Base-by-base conservation (phyloP, 495 filamentous ascomycete genomes). In the Oidiodendron maius region DNA sequence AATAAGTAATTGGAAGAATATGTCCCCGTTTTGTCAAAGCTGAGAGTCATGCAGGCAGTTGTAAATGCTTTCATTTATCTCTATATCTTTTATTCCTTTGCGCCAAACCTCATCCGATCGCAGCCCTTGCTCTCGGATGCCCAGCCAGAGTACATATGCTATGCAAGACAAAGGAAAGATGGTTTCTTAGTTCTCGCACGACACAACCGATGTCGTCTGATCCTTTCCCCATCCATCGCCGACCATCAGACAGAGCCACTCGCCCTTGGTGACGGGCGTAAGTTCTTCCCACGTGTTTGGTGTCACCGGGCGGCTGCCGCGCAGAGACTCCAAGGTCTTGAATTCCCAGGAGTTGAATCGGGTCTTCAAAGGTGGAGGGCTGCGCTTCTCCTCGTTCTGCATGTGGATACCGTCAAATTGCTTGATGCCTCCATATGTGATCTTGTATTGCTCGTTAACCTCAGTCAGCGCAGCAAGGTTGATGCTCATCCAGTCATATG, bases 401-500 rank as follows among this genome's bases (percentile, higher is more conserved):
- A 58, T 40, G 24, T 66, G 61, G 40, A 72, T 68, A 12, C 64
- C 66, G 3, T 63, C 61, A 10, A 30, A 46, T 12, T 51, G 55
- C 9, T 66, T 56, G 0, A 37, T 40, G 0, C 70, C 68, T 1
- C 73, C 75, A 52, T 83, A 80, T 3, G 73, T 70, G n/a, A 65
- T 63, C 32, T 71, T 69, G 53, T 86, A 85, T 34, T 76, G 74
- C 35, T 61, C 55, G 42, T 81, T 78, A 3, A 86, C 71, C 12
- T 78, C 74, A 10, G 64, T 57, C 17, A 85, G 61, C 6, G 79
- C 71, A 4, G 70, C 64, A 22, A 80, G 68, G 32, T 65, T 67
- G 9, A 83, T 66, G 25, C 74, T 69, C 3, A 87, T 66, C 62
- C 79, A 82, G 30, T 81, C 74, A 52, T 85, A 87, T 18, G 77